Conservation (phyloP, 345 rosid species). For the Viola odorata region DNA sequence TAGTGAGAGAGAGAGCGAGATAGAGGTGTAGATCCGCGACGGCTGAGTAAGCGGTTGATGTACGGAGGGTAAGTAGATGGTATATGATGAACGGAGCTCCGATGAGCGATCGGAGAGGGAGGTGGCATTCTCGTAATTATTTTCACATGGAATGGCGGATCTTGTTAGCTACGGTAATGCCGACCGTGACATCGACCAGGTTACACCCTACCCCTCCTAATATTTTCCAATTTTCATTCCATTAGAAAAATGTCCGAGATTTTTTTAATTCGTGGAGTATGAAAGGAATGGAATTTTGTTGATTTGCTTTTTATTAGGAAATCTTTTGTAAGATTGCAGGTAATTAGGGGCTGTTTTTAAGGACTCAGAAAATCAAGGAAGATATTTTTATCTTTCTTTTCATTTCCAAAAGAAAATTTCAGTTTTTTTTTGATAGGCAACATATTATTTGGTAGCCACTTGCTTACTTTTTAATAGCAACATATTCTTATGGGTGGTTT, state of each 20-base stretch:
- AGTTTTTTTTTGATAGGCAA: not conserved
- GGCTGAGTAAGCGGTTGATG: constrained; percentile 9
- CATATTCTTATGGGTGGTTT: no score
- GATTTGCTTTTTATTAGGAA: not conserved
- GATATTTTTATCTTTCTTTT: not conserved
- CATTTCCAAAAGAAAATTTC: not conserved
- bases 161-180: constrained; percentile 86
- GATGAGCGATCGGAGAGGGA: constrained; percentile 72
- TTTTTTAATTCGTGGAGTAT: not conserved
- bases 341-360: not conserved
- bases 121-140: constrained; percentile 51
- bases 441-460: not conserved
- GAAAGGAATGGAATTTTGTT: not conserved
- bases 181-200: constrained; percentile 84
- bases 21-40: not conserved
- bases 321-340: not conserved
- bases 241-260: not conserved
- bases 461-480: not conserved
- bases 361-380: not conserved
- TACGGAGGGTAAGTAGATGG: constrained; percentile 21
- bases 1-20: not conserved
- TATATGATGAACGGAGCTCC: constrained; percentile 84
- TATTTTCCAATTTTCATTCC: not conserved
- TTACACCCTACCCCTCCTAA: constrained; percentile 9
- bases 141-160: constrained; percentile 99